Evolutionary conservation across 2,329 filamentous ascomycete species (phyloP), one percentile per base, ranked within the genome.

Genomic region (Beauveria brongniartii): DNA sequence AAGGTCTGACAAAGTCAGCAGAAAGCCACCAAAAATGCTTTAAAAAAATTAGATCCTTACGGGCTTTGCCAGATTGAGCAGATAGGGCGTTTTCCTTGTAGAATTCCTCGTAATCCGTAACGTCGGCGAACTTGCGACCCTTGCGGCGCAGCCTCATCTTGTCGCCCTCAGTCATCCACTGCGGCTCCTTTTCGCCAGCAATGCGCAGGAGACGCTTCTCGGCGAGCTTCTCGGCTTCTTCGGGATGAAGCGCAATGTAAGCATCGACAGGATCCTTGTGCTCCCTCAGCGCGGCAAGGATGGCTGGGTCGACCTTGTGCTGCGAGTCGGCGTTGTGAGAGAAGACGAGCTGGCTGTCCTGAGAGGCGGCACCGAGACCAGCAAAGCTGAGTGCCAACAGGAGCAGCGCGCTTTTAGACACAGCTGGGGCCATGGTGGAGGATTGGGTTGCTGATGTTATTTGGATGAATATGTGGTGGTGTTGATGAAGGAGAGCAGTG

Each of bases 151-250:
- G 74, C 63, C 79, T 80, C 82, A 88, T 86, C 74, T 91, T 91
- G 72, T 90, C 84, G 44, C 88, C 82, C 67, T 91, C 87, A 0
- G 85, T 88, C 51, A 91, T 83, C 86, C 87, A 90, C 72, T 78
- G 74, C 14, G 85, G 69, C 66, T 73, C 86, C 65, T 86, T 77
- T 60, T 83, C 83, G 4, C 86, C 87, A 4, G 80, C 79, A 22
- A 89, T 74, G 72, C 89, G 86, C 62, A 91, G 82, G 26, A 89
- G 75, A 65, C 77, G 82, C 61, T 78, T 76, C 65, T 82, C 78
- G 24, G 66, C 64, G 3, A 71, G 64, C 52, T 64, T 48, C 16
- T 65, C 67, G 18, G 69, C 67, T 22, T 62, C 61, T 43, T 70
- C 68, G 3, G 69, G 69, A 20, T 69, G 65, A 14, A 71, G 63